Evolutionary conservation across 140 eudicot species (phyloP).

Genomic region (Eryngium alpinum): DNA sequence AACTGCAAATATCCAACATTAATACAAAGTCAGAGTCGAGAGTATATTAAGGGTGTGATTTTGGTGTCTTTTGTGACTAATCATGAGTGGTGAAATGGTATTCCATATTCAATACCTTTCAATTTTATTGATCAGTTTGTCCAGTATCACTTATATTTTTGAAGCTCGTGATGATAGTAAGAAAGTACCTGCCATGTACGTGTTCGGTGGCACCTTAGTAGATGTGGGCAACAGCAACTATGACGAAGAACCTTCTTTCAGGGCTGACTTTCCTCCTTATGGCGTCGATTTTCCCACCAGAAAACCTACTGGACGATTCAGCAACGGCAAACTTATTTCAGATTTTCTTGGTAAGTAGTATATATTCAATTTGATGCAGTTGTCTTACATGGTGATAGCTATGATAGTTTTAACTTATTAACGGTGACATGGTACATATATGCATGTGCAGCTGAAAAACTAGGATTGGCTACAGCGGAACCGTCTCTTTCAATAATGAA

Average conservation of each 20-base stretch:
- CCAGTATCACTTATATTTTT: too few species aligned
- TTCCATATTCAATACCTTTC: too few species aligned
- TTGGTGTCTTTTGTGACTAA: too few species aligned
- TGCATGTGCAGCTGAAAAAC: slow-evolving; percentile 56
- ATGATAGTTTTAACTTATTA: too few species aligned
- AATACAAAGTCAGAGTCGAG: too few species aligned
- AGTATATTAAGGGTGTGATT: too few species aligned
- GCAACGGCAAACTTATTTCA: slow-evolving; percentile 84
- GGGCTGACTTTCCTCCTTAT: slow-evolving; percentile 73
- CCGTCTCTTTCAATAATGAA: slow-evolving; percentile 51
- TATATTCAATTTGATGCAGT: too few species aligned
- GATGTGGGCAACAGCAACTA: slow-evolving; percentile 82
- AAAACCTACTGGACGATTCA: slow-evolving; percentile 77
- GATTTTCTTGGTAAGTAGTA: slow-evolving; percentile 80
- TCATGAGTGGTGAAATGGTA: too few species aligned
- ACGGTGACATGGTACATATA: too few species aligned
- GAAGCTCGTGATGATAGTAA: background rate
- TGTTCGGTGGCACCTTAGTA: slow-evolving; percentile 77
- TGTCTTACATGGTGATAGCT: too few species aligned
- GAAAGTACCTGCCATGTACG: slow-evolving; percentile 44
- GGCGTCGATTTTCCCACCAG: slow-evolving; percentile 69
- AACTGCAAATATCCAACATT: too few species aligned
- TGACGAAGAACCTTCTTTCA: slow-evolving; percentile 40
- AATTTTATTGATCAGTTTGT: too few species aligned
- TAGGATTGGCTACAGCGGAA: slow-evolving; percentile 58